These are phyloP conservation scores for Pseudonitzschia pungens DNA, from an alignment of 108 stramenopile species.

Conservation along the genomic window DNA sequence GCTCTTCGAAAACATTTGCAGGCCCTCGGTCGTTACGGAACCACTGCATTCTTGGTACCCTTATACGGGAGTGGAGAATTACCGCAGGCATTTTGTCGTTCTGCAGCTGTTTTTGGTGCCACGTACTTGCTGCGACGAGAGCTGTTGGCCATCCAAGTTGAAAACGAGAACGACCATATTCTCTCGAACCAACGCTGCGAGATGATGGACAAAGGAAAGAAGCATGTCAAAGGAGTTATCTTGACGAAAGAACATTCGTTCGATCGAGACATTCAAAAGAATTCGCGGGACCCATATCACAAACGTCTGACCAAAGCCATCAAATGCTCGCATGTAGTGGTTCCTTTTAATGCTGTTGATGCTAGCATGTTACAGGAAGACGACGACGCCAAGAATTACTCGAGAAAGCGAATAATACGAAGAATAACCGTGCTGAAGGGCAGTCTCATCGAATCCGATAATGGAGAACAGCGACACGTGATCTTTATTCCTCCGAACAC, in stretches of 20 bases:
- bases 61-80: conserved; percentile 85
- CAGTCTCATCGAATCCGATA: conserved; percentile 34
- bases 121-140: conserved; percentile 74
- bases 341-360: conserved; percentile 40
- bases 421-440: conserved; percentile 59
- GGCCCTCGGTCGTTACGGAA: conserved; percentile 73
- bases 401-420: conserved; percentile 36
- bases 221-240: background rate
- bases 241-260: background rate
- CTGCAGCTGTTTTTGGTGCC: conserved; percentile 82
- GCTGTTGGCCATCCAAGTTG: conserved; percentile 27
- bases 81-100: conserved; percentile 82
- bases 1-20: conserved; percentile 63
- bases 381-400: background rate
- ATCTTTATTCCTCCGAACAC: conserved; percentile 67
- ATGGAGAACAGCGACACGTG: conserved; percentile 58
- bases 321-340: conserved; percentile 56
- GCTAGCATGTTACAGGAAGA: background rate
- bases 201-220: conserved; percentile 21
- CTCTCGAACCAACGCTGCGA: conserved; percentile 18
- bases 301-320: conserved; percentile 30
- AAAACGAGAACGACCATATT: conserved; percentile 21
- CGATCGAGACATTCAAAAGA: background rate
- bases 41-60: conserved; percentile 74
- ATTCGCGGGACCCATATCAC: conserved; percentile 16